phyloP scores from a whole-genome alignment of 192 early-diverging fungal species.

The Chytriomyces sp. region DNA sequence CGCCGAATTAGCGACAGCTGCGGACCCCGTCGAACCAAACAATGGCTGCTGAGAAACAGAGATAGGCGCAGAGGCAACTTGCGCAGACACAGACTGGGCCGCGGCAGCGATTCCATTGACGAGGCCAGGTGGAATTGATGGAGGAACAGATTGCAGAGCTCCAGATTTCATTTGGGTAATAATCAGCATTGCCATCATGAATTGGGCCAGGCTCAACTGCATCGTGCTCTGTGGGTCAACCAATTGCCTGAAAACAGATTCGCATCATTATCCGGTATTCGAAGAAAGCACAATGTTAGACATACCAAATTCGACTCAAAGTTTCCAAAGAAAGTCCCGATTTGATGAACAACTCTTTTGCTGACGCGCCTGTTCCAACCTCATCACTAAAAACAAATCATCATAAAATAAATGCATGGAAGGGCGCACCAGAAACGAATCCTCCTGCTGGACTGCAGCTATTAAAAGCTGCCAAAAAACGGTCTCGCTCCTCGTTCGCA shows the following conservation, averaged over 20 bases:
- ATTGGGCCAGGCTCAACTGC: slow-evolving; percentile 78
- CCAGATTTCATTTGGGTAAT: slow-evolving; percentile 82
- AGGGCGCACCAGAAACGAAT: slow-evolving; percentile 32
- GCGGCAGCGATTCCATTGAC: slow-evolving; percentile 52
- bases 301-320: slow-evolving; percentile 82
- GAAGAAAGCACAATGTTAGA: background rate
- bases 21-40: background rate
- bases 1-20: background rate
- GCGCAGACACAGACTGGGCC: slow-evolving; percentile 7
- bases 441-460: slow-evolving; percentile 63
- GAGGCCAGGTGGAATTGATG: slow-evolving; percentile 66
- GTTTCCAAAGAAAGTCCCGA: slow-evolving; percentile 79
- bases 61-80: background rate
- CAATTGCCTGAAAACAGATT: slow-evolving; percentile 65
- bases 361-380: slow-evolving; percentile 61
- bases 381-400: too few relatives aligned
- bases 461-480: slow-evolving; percentile 68
- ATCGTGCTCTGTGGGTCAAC: slow-evolving; percentile 77
- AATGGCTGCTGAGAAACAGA: background rate
- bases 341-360: slow-evolving; percentile 76
- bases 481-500: slow-evolving; percentile 59
- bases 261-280: background rate
- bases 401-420: background rate
- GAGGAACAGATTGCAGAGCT: slow-evolving; percentile 69
- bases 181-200: slow-evolving; percentile 89